phyloP scores from a whole-genome alignment of 208 protist species.

The Leishmania tarentolae region DNA sequence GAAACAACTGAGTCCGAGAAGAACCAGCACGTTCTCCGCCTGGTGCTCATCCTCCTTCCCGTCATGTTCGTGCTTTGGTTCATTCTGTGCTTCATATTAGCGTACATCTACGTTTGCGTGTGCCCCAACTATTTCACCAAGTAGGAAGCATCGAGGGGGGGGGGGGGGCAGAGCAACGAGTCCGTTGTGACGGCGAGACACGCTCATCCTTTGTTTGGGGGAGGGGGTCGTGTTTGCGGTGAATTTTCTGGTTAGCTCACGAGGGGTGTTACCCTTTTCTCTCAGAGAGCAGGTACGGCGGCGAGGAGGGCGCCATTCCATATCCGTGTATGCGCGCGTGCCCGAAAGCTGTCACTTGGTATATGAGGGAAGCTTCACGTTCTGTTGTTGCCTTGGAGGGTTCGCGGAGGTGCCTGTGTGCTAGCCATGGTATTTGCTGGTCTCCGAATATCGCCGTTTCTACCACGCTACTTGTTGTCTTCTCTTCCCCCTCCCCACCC shows the following conservation, averaged over 20 bases:
- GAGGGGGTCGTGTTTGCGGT: neutral
- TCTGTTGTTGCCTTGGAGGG: too few relatives aligned
- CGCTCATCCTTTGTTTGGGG: too few relatives aligned
- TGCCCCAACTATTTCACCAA: slow-evolving; percentile 23
- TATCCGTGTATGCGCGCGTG: neutral
- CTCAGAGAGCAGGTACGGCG: too few relatives aligned
- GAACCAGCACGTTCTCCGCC: slow-evolving; percentile 14
- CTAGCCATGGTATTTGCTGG: neutral
- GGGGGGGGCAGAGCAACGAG: neutral
- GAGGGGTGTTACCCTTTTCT: neutral
- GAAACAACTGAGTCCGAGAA: slow-evolving; percentile 5
- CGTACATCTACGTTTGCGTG: slow-evolving; percentile 26
- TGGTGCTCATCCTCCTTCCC: slow-evolving; percentile 17
- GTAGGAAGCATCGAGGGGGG: neutral
- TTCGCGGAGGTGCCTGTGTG: too few relatives aligned
- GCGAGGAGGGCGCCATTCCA: neutral
- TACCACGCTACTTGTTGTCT: neutral
- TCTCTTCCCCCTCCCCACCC: neutral
- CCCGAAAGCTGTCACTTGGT: too few relatives aligned
- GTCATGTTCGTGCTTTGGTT: slow-evolving; percentile 15
- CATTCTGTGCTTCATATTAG: slow-evolving; percentile 9
- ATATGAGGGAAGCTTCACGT: too few relatives aligned
- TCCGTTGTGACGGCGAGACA: neutral
- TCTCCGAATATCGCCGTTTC: neutral
- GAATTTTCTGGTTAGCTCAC: neutral